Percentiles rank a stretch among this genome's conserved stretches.
These are phyloP conservation scores for Chlorophyllum brunneum DNA, from an alignment of 768 basidiomycete genomes.

Conservation along the genomic window DNA sequence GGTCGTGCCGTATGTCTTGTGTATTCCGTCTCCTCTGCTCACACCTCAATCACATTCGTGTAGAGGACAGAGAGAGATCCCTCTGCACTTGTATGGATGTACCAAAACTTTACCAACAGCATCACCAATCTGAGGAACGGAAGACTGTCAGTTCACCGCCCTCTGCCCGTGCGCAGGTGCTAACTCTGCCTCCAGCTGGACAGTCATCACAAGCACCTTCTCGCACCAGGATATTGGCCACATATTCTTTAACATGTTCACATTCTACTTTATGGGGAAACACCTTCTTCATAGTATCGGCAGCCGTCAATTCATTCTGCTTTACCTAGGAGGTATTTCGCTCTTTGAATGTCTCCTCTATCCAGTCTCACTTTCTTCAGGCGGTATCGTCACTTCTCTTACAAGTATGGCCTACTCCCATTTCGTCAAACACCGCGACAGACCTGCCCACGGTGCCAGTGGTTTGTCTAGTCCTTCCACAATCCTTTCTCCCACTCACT, in stretches of 20 bases:
- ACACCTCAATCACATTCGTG: slow-evolving; percentile 1
- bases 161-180: background rate
- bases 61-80: slow-evolving; percentile 39
- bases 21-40: slow-evolving; percentile 1
- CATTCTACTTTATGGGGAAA: slow-evolving; percentile 74
- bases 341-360: slow-evolving; percentile 3
- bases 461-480: slow-evolving; percentile 38
- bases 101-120: slow-evolving; percentile 59
- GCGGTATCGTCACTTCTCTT: slow-evolving; percentile 55
- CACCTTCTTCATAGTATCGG: slow-evolving; percentile 62
- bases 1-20: slow-evolving; percentile 27
- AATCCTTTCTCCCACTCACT: slow-evolving; percentile 7
- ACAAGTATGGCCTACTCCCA: slow-evolving; percentile 47
- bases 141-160: slow-evolving; percentile 49
- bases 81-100: slow-evolving; percentile 43
- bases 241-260: slow-evolving; percentile 73
- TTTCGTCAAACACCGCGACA: slow-evolving; percentile 29
- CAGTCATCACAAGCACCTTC: slow-evolving; percentile 65
- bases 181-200: slow-evolving; percentile 54
- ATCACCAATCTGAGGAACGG: slow-evolving; percentile 59
- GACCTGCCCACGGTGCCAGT: slow-evolving; percentile 64
- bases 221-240: slow-evolving; percentile 62
- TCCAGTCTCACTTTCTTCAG: slow-evolving; percentile 28
- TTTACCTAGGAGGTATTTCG: slow-evolving; percentile 66
- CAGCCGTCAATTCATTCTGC: slow-evolving; percentile 56